Conservation (phyloP, 1,284 basidiomycete species). For the Trichosporon inkin region DNA sequence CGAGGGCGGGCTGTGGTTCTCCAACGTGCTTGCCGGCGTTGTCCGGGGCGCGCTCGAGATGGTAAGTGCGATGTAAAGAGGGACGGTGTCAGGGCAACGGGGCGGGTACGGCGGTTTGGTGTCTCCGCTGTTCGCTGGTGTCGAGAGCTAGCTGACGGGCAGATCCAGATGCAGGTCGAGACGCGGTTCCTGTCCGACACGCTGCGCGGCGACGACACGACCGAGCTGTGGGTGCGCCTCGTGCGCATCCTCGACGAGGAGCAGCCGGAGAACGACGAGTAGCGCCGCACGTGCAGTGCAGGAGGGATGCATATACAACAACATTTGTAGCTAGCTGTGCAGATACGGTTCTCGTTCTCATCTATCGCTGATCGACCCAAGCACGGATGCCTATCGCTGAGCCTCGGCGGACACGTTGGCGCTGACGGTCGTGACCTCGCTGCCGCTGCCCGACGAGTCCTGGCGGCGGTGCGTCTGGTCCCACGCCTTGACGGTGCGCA, state of each 20-base stretch:
- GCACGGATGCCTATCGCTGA: neutral
- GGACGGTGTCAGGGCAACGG: neutral
- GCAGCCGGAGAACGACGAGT: conserved; percentile 52
- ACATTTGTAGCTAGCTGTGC: conserved; percentile 8
- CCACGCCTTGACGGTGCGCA: neutral
- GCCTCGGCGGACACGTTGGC: neutral
- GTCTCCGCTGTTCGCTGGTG: too few relatives aligned
- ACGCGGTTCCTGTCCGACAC: conserved; percentile 85
- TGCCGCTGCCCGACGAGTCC: neutral
- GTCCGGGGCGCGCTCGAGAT: conserved; percentile 91
- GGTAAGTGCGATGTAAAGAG: conserved; percentile 60
- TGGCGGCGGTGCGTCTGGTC: conserved; percentile 1
- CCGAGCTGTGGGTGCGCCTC: conserved; percentile 86
- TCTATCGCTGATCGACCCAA: neutral
- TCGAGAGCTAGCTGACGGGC: conserved; percentile 19
- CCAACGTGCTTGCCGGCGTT: conserved; percentile 92
- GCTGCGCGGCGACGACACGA: conserved; percentile 86
- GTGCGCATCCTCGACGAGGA: conserved; percentile 94
- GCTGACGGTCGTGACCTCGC: neutral
- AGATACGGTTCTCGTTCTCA: too few relatives aligned
- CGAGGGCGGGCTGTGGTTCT: conserved; percentile 92
- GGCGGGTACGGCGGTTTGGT: too few relatives aligned
- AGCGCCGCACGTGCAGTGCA: conserved; percentile 8
- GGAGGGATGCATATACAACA: conserved; percentile 20
- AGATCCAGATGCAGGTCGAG: conserved; percentile 97